Evolutionary conservation across 2,329 filamentous ascomycete genomes (phyloP), one percentile per base, ranked within the genome.

Genomic region (Gyromitra esculenta): DNA sequence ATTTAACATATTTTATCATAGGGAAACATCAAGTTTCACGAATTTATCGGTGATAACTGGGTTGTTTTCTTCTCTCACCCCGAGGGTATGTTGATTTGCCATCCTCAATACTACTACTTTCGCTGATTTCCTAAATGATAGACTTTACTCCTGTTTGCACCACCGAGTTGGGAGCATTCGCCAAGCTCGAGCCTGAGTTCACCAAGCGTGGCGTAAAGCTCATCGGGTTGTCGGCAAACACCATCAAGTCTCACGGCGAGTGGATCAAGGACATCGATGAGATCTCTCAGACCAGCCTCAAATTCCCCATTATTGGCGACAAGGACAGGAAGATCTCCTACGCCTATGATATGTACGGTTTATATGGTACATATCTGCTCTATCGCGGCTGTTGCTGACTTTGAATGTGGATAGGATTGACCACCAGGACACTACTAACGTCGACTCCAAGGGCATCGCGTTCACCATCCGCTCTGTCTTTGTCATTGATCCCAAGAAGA

Each of bases 21-120:
- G 78, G 90, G 90, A 75, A 86, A 86, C 70, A 91, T 91, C 82
- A 87, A 91, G 84, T 92, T 92, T 86, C 90, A 92, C 85, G 85
- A 91, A 81, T 92, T 89, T 86, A 90, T 91, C 80, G 90, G 89
- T 81, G 86, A 91, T 85, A 89, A 87, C 81, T 92, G 90, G 89
- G 88, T 90, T 77, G 86, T 92, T 78, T 87, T 92, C 80, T 92
- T 92, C 87, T 91, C 89, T 57, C 90, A 92, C 85, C 90, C 90
- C 56, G 90, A 81, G 76, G 80, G 80, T 81, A 74, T 54, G 35
- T 65, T 60, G 25, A 62, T 45, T 65, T 35, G 2, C 6, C n/a
- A 15, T 63, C 13, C 13, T 50, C 15, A n/a, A 21, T 31, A 9
- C 15, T 60, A 1, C 45, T 45, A 13, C 54, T 11, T 5, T 41